Evolutionary conservation across 257 asterid species (phyloP).

Genomic region (Ajuga chamaepitys): DNA sequence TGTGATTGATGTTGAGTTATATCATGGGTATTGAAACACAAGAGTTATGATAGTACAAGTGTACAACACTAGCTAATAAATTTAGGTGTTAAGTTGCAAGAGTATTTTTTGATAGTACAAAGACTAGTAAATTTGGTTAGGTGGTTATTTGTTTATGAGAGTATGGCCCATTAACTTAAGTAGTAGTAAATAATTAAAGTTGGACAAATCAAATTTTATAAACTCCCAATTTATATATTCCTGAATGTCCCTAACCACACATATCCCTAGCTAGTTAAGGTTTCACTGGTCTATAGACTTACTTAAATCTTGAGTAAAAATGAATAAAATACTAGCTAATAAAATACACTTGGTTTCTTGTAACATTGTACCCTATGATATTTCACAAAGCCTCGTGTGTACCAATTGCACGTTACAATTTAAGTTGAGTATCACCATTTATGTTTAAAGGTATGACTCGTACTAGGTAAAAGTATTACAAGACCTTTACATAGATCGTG

Average conservation of each 20-base stretch:
- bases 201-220: neutral
- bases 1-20: constrained; percentile 15
- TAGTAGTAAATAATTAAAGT: constrained; percentile 3
- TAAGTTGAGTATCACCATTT: too few relatives aligned
- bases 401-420: too few relatives aligned
- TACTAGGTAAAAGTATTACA: too few relatives aligned
- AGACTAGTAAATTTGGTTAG: constrained; percentile 18
- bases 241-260: neutral
- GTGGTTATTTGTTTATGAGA: constrained; percentile 19
- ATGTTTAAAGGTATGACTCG: too few relatives aligned
- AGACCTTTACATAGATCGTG: too few relatives aligned
- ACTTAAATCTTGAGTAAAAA: too few relatives aligned
- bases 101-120: constrained; percentile 3
- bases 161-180: too few relatives aligned
- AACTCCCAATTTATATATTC: neutral
- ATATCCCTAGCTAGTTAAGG: neutral
- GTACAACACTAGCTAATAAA: neutral
- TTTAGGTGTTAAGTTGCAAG: neutral
- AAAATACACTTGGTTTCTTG: too few relatives aligned
- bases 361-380: too few relatives aligned
- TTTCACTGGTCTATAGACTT: too few relatives aligned
- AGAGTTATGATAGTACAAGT: neutral
- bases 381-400: too few relatives aligned
- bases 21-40: neutral
- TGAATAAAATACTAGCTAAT: too few relatives aligned